A percentile compares a stretch with the other conserved stretches of the same genome.
Evolutionary conservation across 192 early-diverging fungal genomes (phyloP).

Genomic region (Backusella australiensis): DNA sequence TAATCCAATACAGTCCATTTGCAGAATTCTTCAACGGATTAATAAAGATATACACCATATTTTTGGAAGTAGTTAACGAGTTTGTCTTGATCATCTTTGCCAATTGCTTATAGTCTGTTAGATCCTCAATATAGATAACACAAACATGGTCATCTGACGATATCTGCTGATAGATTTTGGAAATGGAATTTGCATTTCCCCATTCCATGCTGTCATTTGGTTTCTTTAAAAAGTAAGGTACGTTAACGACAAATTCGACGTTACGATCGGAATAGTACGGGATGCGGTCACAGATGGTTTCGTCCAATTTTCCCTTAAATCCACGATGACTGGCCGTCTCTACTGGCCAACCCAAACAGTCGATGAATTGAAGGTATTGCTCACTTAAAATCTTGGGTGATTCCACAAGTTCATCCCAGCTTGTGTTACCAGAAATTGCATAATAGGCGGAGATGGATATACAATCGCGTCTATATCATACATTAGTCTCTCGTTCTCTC

Average conservation of each 20-base stretch:
- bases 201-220: constrained; percentile 11
- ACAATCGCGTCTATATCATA: constrained; percentile 59
- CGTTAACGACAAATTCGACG: constrained; percentile 69
- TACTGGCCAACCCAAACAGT: constrained; percentile 73
- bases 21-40: constrained; percentile 60
- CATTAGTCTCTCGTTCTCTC: neutral
- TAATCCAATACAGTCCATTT: constrained; percentile 67
- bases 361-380: constrained; percentile 69
- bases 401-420: constrained; percentile 52
- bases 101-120: constrained; percentile 39
- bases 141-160: constrained; percentile 64
- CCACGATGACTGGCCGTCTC: constrained; percentile 57
- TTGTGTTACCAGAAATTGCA: constrained; percentile 50
- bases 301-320: constrained; percentile 57
- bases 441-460: constrained; percentile 64
- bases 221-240: constrained; percentile 57
- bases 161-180: constrained; percentile 40
- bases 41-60: constrained; percentile 62
- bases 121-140: constrained; percentile 75
- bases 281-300: constrained; percentile 51
- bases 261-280: constrained; percentile 70
- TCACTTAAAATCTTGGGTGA: constrained; percentile 39
- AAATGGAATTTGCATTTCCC: neutral
- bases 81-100: constrained; percentile 41
- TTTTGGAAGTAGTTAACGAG: constrained; percentile 11